Conservation (phyloP, 768 basidiomycete species). For the Naematelia encephala region DNA sequence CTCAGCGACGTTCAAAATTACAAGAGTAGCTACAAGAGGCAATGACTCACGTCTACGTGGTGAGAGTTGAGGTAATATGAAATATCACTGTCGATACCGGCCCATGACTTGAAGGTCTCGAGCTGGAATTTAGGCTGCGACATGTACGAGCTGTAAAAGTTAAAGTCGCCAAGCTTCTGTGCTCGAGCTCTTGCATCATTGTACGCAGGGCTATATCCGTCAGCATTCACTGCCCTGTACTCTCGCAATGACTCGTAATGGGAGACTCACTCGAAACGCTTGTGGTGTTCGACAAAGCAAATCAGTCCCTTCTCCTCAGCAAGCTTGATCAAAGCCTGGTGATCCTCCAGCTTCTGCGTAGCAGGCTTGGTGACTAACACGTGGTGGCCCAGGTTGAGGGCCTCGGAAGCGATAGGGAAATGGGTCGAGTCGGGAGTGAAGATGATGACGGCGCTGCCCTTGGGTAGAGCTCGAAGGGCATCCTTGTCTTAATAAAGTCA, state of each 20-base stretch:
- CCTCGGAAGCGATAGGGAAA: conserved; percentile 77
- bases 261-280: conserved; percentile 55
- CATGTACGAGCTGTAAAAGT: conserved; percentile 97
- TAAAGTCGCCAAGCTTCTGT: conserved; percentile 74
- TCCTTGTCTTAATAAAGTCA: conserved; percentile 22
- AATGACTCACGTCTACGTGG: conserved; percentile 61
- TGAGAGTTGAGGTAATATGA: conserved; percentile 94
- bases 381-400: conserved; percentile 78
- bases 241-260: background rate
- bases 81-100: conserved; percentile 89
- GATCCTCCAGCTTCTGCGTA: conserved; percentile 77
- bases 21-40: background rate
- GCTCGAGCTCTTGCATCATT: conserved; percentile 78
- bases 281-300: conserved; percentile 83
- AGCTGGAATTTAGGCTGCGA: conserved; percentile 93
- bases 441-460: conserved; percentile 85
- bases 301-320: conserved; percentile 76
- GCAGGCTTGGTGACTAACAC: conserved; percentile 93
- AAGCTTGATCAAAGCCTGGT: conserved; percentile 70
- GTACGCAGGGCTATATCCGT: conserved; percentile 65
- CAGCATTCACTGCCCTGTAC: background rate
- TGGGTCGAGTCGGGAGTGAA: conserved; percentile 94
- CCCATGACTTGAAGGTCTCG: conserved; percentile 93
- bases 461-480: conserved; percentile 65
- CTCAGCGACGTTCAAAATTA: conserved; percentile 57